Base-by-base conservation (phyloP, 23 red algal genomes). In the Gracilaria vermiculophylla region DNA sequence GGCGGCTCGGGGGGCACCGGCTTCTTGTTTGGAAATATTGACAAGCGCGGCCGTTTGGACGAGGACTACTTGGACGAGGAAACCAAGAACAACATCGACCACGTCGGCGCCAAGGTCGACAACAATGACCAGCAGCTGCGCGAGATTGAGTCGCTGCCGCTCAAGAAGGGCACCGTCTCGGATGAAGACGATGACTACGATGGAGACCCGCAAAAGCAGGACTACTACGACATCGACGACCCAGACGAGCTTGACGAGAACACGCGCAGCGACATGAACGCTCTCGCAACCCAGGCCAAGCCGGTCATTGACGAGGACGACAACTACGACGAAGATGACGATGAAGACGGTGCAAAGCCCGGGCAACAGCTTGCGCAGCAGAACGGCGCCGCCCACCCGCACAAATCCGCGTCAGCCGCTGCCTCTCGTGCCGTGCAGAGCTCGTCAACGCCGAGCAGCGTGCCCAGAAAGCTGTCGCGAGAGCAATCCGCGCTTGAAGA, bases 21-120 rank as follows among this genome's bases (percentile, higher is more conserved):
- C 35, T 97, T 97, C 34, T 62, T 97, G 21, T 97, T 97, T 62
- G 95, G 95, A 20, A 97, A 97, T 58, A 93, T 97, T 43, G 95
- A 97, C 55, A 51, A 73, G 32, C 78, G 90, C 25, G 95, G 95
- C 1, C 89, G 95, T 34, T 70, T 97, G 33, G 93, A 91, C 21
- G 95, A 92, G 47, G 95, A 97, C 53, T 97, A 97, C 47, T 45
- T 97, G 76, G 84, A 90, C 23, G 83, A 86, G 11, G 95, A 97
- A 50, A 90, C 95, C 17, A 97, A 94, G 77, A 84, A 93, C 27
- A 76, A 85, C 43, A 75, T 97, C 41, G 80, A 86, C 40, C 53
- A 94, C 39, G 78, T 97, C 5, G 90, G 79, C 11, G 53, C 67
- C 44, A 76, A 85, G 40, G 72, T 94, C 13, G 91, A 76, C 17